Evolutionary conservation across 2,329 filamentous ascomycete genomes (phyloP).

Genomic region (Colletotrichum destructivum): DNA sequence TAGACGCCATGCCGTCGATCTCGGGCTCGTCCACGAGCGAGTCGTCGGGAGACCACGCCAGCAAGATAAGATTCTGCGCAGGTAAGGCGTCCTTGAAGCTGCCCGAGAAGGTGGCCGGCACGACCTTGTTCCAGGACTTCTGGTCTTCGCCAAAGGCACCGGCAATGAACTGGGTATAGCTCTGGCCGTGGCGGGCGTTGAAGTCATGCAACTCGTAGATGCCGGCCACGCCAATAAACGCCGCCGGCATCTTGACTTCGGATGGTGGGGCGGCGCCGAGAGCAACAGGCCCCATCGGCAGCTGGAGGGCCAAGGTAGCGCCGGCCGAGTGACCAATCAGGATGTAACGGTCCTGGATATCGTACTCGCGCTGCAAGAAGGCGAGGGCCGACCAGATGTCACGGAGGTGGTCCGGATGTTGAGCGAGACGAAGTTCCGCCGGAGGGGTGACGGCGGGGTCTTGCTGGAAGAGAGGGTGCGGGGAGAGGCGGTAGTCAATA

Average conservation of each 20-base stretch:
- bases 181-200: conserved; percentile 59
- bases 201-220: conserved; percentile 77
- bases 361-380: conserved; percentile 62
- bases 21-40: conserved; percentile 70
- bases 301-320: conserved; percentile 75
- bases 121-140: conserved; percentile 67
- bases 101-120: conserved; percentile 64
- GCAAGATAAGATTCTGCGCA: conserved; percentile 52
- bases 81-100: conserved; percentile 60
- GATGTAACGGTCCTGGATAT: conserved; percentile 65
- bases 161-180: conserved; percentile 71
- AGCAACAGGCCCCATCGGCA: conserved; percentile 61
- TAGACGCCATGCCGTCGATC: conserved; percentile 68
- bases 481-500: conserved; percentile 74
- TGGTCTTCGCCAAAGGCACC: conserved; percentile 72
- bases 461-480: conserved; percentile 62
- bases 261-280: conserved; percentile 45
- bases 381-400: conserved; percentile 69
- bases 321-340: conserved; percentile 76
- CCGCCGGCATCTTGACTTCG: conserved; percentile 59
- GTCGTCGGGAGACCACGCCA: conserved; percentile 65
- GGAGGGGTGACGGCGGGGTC: conserved; percentile 43
- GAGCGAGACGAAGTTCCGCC: conserved; percentile 58
- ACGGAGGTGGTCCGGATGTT: conserved; percentile 72
- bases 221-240: conserved; percentile 74